Conservation (phyloP, 140 eudicot genomes). For the Stevia rebaudiana region DNA sequence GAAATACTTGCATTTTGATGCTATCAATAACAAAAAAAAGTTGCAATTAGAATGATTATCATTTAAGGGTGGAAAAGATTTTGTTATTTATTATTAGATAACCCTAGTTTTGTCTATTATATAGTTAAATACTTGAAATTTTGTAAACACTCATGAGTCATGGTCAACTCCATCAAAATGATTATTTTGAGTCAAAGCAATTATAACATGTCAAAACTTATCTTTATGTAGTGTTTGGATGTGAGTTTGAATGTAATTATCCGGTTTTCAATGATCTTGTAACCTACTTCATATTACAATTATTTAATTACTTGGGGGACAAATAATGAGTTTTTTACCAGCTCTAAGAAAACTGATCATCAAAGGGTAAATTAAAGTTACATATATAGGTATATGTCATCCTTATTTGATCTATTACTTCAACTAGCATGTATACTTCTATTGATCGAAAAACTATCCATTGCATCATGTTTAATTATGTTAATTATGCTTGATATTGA, state of each 20-base stretch:
- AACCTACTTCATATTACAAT: neutral
- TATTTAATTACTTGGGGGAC: neutral
- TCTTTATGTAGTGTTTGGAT: neutral
- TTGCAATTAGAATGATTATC: neutral
- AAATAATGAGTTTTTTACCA: neutral
- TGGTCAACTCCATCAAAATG: neutral
- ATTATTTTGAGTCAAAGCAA: neutral
- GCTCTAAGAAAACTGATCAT: neutral
- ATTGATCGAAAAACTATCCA: neutral
- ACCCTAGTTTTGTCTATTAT: neutral
- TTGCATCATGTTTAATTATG: neutral
- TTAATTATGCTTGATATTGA: neutral
- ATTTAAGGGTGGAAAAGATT: neutral
- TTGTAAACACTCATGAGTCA: neutral
- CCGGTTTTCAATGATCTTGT: neutral
- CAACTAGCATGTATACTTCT: neutral
- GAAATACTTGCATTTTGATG: neutral
- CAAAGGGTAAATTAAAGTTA: neutral
- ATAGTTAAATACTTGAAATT: neutral
- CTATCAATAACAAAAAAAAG: neutral
- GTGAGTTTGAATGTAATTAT: neutral
- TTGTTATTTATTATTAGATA: neutral
- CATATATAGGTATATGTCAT: neutral
- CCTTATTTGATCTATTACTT: neutral
- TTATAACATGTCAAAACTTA: neutral